Base-by-base conservation (phyloP, 495 filamentous ascomycete genomes). In the Neurospora sp. region DNA sequence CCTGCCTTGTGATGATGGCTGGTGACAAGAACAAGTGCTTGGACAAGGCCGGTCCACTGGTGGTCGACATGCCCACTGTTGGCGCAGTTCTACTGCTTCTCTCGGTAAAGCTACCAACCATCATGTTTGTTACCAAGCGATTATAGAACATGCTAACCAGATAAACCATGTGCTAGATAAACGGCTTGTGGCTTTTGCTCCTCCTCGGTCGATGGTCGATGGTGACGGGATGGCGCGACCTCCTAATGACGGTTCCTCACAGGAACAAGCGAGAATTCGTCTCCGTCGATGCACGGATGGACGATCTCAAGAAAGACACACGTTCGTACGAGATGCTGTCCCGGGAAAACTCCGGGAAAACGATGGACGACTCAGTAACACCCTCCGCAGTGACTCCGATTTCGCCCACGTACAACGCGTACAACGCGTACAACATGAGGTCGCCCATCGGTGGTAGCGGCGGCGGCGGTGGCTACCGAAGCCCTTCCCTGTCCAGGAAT, bases 301-400 rank as follows among this genome's bases (percentile, higher is more conserved):
- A 81, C 81, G 83, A 87, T 79, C 83, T 89, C 77, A 87, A 90
- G 72, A 83, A 86, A 78, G 89, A 92, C 72, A 84, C 86, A 77
- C 88, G 89, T 82, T 89, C 90, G 76, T 96, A 94, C 86, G 93
- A 97, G 84, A 94, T 97, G 90, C 89, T 95, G 72, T 84, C 84
- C 77, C 84, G 85, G 79, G 86, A 86, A 66, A 66, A 31, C 73
- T 83, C 86, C 78, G 83, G 83, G 77, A 83, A 84, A 74, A 78
- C 77, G 70, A 79, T 82, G 78, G 80, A 83, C 79, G 77, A 81
- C 72, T 76, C 77, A 82, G 79, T 76, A 85, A 84, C 76, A 86
- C 86, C 76, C 76, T 80, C 77, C 74, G 75, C 81, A 82, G 84
- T 86, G 78, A 85, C 84, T 66, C 85, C 85, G 73, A 77, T 82